Conservation (phyloP, 495 filamentous ascomycete species). For the Extremus antarcticus region DNA sequence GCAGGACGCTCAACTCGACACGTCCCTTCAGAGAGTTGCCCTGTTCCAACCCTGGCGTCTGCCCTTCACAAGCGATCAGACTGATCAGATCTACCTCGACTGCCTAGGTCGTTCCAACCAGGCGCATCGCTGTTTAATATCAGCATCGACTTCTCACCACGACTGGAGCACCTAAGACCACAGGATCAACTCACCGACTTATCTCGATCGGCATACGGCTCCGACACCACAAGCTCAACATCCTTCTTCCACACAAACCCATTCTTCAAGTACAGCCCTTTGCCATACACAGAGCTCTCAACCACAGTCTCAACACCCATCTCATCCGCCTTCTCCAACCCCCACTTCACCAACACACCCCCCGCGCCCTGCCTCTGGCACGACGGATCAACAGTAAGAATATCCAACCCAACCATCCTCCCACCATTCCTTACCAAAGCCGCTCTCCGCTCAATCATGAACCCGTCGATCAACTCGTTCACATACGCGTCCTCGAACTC, state of each 20-base stretch:
- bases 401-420: constrained; percentile 11
- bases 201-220: background rate
- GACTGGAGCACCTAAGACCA: no score
- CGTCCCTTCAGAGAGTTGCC: no score
- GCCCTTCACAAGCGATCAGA: no score
- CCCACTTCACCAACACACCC: constrained; percentile 33
- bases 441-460: constrained; percentile 2
- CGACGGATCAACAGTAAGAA: constrained; percentile 14
- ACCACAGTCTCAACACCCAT: constrained; percentile 33
- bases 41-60: no score
- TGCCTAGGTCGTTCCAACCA: background rate
- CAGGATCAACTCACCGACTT: background rate
- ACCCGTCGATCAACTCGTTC: background rate
- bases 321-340: constrained; percentile 33
- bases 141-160: background rate
- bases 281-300: constrained; percentile 34
- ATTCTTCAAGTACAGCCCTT: constrained; percentile 31
- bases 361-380: constrained; percentile 14
- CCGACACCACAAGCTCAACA: background rate
- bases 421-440: constrained; percentile 4
- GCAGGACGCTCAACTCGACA: no score
- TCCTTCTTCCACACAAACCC: constrained; percentile 25
- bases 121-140: background rate
- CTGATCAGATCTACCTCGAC: background rate
- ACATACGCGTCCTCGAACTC: constrained; percentile 2